Percentiles rank a stretch among this genome's conserved stretches.
These are phyloP conservation scores for Arthrobotrys megalospora DNA, from an alignment of 2,329 filamentous ascomycete species.

Conservation along the genomic window DNA sequence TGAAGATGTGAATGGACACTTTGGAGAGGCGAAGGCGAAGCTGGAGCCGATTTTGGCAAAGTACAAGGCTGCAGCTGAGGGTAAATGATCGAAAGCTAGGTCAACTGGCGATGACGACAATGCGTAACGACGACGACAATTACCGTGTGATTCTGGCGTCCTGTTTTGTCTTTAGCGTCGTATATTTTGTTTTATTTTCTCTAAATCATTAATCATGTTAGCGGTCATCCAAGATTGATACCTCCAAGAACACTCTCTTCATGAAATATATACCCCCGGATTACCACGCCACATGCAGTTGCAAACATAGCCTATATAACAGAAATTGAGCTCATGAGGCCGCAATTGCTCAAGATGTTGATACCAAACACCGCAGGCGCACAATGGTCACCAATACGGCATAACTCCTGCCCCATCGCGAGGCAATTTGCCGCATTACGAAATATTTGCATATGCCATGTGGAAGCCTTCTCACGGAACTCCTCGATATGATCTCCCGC, in stretches of 20 bases:
- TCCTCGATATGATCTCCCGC: conserved; percentile 19
- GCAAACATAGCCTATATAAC: too few relatives aligned
- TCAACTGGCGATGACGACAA: neutral
- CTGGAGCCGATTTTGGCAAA: conserved; percentile 52
- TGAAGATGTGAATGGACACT: conserved; percentile 60
- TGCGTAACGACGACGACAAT: conserved; percentile 16
- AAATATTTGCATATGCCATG: neutral
- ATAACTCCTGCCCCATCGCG: neutral
- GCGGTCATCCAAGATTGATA: conserved; percentile 17
- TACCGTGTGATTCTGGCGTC: conserved; percentile 34
- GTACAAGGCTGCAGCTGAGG: conserved; percentile 44
- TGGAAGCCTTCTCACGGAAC: conserved; percentile 10
- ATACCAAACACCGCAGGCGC: too few relatives aligned
- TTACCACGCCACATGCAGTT: neutral
- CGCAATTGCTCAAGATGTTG: too few relatives aligned
- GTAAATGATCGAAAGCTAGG: conserved; percentile 13
- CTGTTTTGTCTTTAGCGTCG: conserved; percentile 48
- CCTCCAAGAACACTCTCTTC: neutral
- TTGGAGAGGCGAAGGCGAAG: conserved; percentile 53
- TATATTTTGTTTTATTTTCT: conserved; percentile 1
- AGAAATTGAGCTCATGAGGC: too few relatives aligned
- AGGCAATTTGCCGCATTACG: conserved; percentile 17
- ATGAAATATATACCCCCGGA: too few relatives aligned
- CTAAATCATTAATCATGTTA: conserved; percentile 1
- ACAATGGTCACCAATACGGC: neutral